phyloP scores from a whole-genome alignment of 306 rosid species.

The Acacia confusa region DNA sequence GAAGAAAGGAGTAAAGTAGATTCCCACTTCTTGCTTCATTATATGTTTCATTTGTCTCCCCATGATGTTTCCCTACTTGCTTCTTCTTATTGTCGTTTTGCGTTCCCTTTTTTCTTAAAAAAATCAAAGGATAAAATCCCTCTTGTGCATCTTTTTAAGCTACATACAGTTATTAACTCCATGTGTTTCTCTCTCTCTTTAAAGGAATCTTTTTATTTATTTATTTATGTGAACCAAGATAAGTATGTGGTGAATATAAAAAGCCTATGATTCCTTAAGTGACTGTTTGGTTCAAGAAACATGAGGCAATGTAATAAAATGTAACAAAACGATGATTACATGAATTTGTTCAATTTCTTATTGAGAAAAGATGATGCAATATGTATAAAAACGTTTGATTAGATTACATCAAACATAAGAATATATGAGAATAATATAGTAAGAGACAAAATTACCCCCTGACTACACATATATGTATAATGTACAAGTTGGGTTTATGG shows the following conservation, averaged over 20 bases:
- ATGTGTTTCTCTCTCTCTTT: background rate
- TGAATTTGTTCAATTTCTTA: no score
- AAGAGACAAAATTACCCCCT: no score
- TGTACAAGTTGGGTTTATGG: no score
- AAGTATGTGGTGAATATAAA: background rate
- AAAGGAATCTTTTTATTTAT: background rate
- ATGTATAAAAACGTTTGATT: no score
- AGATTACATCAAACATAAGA: no score
- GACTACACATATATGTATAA: no score
- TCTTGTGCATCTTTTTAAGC: background rate
- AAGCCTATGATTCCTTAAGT: background rate
- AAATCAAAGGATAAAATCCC: background rate
- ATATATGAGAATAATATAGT: no score
- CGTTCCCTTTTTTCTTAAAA: background rate
- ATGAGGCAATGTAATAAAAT: no score
- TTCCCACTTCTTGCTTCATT: slow-evolving; percentile 52
- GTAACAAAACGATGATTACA: no score
- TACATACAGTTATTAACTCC: background rate
- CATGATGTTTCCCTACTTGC: slow-evolving; percentile 18
- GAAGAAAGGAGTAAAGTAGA: slow-evolving; percentile 45
- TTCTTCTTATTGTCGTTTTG: slow-evolving; percentile 3
- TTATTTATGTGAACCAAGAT: background rate
- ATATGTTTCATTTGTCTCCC: slow-evolving; percentile 67
- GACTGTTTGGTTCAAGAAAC: no score
- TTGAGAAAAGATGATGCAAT: no score